Percentiles rank a stretch among this genome's conserved stretches.
These are phyloP conservation scores for Penicillium sp. DNA, from an alignment of 2,329 filamentous ascomycete genomes.

Conservation along the genomic window DNA sequence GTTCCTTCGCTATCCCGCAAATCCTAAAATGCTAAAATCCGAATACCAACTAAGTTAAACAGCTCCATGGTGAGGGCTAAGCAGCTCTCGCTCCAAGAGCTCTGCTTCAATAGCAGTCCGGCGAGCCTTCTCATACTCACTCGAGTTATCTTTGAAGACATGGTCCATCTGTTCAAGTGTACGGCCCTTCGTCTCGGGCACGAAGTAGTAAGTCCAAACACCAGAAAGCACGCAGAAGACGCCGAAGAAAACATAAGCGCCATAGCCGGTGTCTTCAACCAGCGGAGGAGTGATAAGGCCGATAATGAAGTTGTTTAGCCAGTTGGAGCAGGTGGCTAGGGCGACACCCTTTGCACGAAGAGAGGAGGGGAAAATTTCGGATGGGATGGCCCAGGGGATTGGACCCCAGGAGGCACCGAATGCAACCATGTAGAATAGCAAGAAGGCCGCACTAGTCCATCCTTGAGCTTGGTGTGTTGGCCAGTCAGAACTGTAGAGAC, in stretches of 20 bases:
- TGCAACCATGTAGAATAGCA: constrained; percentile 63
- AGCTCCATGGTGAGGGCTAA: neutral
- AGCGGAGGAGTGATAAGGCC: constrained; percentile 66
- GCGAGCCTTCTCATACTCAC: constrained; percentile 30
- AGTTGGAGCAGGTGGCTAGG: constrained; percentile 63
- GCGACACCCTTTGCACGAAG: constrained; percentile 66
- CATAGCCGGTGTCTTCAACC: constrained; percentile 56
- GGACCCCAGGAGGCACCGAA: constrained; percentile 63
- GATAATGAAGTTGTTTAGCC: constrained; percentile 65
- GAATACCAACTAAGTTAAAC: neutral
- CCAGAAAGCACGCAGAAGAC: constrained; percentile 53
- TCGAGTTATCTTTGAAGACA: constrained; percentile 42
- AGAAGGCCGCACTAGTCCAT: constrained; percentile 58
- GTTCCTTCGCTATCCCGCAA: neutral
- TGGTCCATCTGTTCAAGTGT: constrained; percentile 58
- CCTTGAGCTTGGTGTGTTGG: constrained; percentile 51
- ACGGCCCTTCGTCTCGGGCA: constrained; percentile 59
- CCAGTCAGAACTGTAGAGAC: constrained; percentile 54
- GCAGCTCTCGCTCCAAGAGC: constrained; percentile 17
- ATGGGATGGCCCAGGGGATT: constrained; percentile 47
- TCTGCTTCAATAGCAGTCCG: constrained; percentile 34
- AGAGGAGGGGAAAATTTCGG: constrained; percentile 64
- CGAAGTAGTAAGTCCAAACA: constrained; percentile 54
- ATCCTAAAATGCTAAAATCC: neutral
- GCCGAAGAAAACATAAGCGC: constrained; percentile 61